Percentiles rank a stretch among this genome's conserved stretches.
These are phyloP conservation scores for Tricharina praecox DNA, from an alignment of 495 filamentous ascomycete species.

Conservation along the genomic window DNA sequence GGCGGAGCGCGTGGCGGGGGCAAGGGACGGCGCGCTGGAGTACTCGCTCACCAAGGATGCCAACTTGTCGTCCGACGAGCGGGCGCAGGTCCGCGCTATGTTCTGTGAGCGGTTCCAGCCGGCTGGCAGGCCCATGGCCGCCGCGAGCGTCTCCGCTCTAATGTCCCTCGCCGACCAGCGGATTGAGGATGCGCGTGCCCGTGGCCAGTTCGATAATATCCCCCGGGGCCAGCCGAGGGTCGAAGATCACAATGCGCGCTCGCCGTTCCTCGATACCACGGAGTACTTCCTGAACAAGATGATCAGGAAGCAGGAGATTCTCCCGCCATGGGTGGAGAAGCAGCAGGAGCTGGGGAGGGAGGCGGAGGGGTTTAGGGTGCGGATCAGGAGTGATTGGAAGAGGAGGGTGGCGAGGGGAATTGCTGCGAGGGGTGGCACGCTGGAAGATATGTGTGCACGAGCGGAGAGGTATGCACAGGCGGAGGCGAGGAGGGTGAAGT, in stretches of 20 bases:
- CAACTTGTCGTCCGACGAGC: conserved; percentile 49
- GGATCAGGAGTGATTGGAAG: conserved; percentile 71
- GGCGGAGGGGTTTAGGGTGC: conserved; percentile 48
- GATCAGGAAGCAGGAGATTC: conserved; percentile 80
- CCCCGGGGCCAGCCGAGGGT: conserved; percentile 63
- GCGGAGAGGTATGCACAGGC: conserved; percentile 59
- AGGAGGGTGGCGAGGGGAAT: conserved; percentile 69
- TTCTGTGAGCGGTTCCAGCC: conserved; percentile 67
- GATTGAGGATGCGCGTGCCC: conserved; percentile 83
- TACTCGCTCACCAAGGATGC: conserved; percentile 49
- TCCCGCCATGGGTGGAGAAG: conserved; percentile 87
- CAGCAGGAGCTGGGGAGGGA: conserved; percentile 74
- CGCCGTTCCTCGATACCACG: conserved; percentile 86
- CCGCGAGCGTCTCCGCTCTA: conserved; percentile 63
- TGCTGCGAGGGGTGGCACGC: conserved; percentile 55
- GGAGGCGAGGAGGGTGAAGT: conserved; percentile 33
- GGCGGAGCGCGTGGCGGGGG: conserved; percentile 50
- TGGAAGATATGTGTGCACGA: conserved; percentile 57
- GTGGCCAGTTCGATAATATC: conserved; percentile 81
- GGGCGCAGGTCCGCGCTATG: conserved; percentile 47
- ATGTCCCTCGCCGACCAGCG: conserved; percentile 76
- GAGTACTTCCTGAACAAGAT: conserved; percentile 99
- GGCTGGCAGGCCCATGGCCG: conserved; percentile 55
- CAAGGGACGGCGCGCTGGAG: conserved; percentile 56
- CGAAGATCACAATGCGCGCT: conserved; percentile 63